These are phyloP conservation scores for Elaphomyces granulatus DNA, from an alignment of 495 filamentous ascomycete genomes.

Conservation along the genomic window DNA sequence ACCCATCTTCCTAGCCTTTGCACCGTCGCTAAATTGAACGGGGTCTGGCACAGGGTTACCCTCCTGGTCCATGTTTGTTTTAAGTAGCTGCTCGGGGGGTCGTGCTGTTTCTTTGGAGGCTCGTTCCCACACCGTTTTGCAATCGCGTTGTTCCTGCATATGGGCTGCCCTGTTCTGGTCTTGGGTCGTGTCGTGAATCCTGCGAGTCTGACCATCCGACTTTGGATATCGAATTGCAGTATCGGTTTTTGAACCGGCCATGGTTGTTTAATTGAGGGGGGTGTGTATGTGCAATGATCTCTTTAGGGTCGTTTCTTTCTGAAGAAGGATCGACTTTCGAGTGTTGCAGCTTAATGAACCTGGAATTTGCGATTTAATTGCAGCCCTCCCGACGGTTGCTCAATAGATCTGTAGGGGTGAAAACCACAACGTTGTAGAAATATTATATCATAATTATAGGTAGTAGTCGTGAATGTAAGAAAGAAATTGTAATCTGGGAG, in stretches of 20 bases:
- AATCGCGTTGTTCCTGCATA: constrained; percentile 4
- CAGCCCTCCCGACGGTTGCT: too few species aligned
- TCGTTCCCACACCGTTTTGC: constrained; percentile 6
- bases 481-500: too few species aligned
- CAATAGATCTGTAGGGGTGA: too few species aligned
- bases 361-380: too few species aligned
- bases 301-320: neutral
- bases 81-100: constrained; percentile 19
- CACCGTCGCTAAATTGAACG: constrained; percentile 12
- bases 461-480: too few species aligned
- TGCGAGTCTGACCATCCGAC: constrained; percentile 12
- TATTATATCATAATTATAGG: neutral
- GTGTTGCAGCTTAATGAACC: too few species aligned
- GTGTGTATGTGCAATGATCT: neutral
- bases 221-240: constrained; percentile 16
- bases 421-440: neutral
- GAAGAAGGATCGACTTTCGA: too few species aligned
- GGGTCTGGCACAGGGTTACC: constrained; percentile 26
- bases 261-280: constrained; percentile 3
- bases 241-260: constrained; percentile 20
- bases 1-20: constrained; percentile 8
- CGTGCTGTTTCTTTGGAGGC: constrained; percentile 8
- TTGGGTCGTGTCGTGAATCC: constrained; percentile 12
- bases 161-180: constrained; percentile 8
- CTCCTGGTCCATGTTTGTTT: constrained; percentile 15